phyloP scores from a whole-genome alignment of 2,329 filamentous ascomycete species.

The Metarhizium brunneum region DNA sequence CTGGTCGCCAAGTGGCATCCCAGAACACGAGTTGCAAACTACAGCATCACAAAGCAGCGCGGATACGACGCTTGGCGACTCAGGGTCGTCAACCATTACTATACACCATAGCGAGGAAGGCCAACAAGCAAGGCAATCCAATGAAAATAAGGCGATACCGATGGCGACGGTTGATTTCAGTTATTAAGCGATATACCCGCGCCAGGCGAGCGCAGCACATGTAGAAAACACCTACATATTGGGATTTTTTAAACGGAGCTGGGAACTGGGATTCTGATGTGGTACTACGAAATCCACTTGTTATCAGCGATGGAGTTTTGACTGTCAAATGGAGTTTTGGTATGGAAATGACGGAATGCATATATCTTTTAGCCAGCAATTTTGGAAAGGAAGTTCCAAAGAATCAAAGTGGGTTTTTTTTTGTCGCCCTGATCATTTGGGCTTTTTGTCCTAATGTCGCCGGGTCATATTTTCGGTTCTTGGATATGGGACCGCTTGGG shows the following conservation, averaged over 20 bases:
- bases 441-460: no score
- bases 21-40: conserved; percentile 41
- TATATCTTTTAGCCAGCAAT: not conserved
- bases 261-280: not conserved
- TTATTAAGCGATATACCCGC: conserved; percentile 30
- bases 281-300: conserved; percentile 2
- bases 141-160: conserved; percentile 40
- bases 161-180: conserved; percentile 54
- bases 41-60: conserved; percentile 36
- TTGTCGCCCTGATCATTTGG: not conserved
- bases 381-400: not conserved
- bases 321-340: not conserved
- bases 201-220: not conserved
- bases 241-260: not conserved
- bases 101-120: conserved; percentile 21
- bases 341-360: not conserved
- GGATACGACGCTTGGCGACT: conserved; percentile 29
- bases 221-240: conserved; percentile 1
- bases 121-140: conserved; percentile 28
- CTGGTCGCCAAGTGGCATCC: conserved; percentile 46
- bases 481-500: no score
- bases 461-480: no score
- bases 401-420: not conserved
- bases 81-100: conserved; percentile 31
- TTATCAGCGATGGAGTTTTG: conserved; percentile 9